These are phyloP conservation scores for Gremmenia infestans DNA, from an alignment of 2,329 filamentous ascomycete genomes.

Conservation along the genomic window DNA sequence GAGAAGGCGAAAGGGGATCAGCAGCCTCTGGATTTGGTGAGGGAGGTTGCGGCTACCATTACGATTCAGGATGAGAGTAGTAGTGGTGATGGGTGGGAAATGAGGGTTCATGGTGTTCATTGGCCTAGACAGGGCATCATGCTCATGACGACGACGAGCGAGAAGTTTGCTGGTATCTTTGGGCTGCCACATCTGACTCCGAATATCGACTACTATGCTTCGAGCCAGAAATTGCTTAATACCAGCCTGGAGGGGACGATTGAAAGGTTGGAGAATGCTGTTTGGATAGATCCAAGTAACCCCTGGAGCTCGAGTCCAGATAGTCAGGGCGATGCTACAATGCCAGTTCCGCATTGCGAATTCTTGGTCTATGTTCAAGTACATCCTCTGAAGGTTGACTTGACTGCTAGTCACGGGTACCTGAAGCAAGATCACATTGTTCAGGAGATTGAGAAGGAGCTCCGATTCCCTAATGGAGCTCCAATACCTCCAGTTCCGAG, in stretches of 20 bases:
- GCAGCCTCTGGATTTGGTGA: slow-evolving; percentile 38
- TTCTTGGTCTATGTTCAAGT: slow-evolving; percentile 83
- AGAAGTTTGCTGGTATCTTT: slow-evolving; percentile 92
- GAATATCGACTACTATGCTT: slow-evolving; percentile 47
- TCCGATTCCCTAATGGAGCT: slow-evolving; percentile 56
- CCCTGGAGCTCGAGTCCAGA: slow-evolving; percentile 74
- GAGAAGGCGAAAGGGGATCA: slow-evolving; percentile 1
- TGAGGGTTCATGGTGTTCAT: slow-evolving; percentile 78
- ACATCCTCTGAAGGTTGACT: slow-evolving; percentile 34
- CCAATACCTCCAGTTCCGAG: slow-evolving; percentile 48
- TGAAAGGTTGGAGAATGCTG: slow-evolving; percentile 53
- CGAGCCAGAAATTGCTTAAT: slow-evolving; percentile 63
- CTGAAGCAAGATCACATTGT: slow-evolving; percentile 37
- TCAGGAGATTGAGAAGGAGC: slow-evolving; percentile 55
- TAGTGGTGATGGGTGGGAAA: slow-evolving; percentile 70
- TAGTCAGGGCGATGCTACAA: slow-evolving; percentile 51
- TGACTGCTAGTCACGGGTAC: slow-evolving; percentile 29
- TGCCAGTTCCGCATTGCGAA: slow-evolving; percentile 75
- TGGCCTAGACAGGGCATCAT: slow-evolving; percentile 76
- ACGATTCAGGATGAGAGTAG: slow-evolving; percentile 67
- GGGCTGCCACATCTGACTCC: slow-evolving; percentile 78
- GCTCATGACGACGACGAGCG: slow-evolving; percentile 81
- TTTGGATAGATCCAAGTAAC: slow-evolving; percentile 54
- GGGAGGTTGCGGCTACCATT: slow-evolving; percentile 65
- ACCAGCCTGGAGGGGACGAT: slow-evolving; percentile 65